Evolutionary conservation across 2,329 filamentous ascomycete genomes (phyloP).

Genomic region (Diplocarpon mali): DNA sequence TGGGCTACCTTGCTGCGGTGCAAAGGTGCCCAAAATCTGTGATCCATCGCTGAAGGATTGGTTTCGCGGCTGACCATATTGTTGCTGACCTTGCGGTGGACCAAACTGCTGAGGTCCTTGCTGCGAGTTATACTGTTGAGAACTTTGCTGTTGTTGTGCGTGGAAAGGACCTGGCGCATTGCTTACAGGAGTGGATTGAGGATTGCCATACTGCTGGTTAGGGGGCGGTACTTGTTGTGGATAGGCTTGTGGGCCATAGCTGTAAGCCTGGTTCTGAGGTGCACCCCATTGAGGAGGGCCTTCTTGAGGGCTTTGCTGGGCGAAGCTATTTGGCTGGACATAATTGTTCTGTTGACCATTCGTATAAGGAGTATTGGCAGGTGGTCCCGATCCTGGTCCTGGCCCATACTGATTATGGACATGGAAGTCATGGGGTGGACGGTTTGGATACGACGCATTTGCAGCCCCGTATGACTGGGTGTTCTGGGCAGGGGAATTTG

Average conservation of each 20-base stretch:
- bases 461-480: constrained; percentile 7
- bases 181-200: not conserved
- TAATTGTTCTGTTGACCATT: not conserved
- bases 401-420: not conserved
- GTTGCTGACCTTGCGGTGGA: constrained; percentile 2
- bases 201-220: constrained; percentile 2
- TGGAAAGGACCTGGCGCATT: not conserved
- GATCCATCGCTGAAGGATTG: constrained; percentile 2
- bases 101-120: constrained; percentile 5
- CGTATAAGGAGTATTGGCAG: constrained; percentile 3
- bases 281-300: constrained; percentile 8
- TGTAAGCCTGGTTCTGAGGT: constrained; percentile 4
- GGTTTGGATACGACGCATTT: constrained; percentile 2
- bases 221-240: not conserved
- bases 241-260: constrained; percentile 1
- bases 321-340: constrained; percentile 2
- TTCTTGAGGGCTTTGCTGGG: constrained; percentile 1
- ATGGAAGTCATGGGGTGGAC: not conserved
- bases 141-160: not conserved
- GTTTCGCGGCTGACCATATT: constrained; percentile 6
- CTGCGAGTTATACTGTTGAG: not conserved
- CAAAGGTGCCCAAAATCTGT: constrained; percentile 4
- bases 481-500: not conserved
- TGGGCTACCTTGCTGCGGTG: constrained; percentile 7
- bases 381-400: not conserved